Conservation (phyloP, 805 yeast species). For the Yamadazyma ubonensis region DNA sequence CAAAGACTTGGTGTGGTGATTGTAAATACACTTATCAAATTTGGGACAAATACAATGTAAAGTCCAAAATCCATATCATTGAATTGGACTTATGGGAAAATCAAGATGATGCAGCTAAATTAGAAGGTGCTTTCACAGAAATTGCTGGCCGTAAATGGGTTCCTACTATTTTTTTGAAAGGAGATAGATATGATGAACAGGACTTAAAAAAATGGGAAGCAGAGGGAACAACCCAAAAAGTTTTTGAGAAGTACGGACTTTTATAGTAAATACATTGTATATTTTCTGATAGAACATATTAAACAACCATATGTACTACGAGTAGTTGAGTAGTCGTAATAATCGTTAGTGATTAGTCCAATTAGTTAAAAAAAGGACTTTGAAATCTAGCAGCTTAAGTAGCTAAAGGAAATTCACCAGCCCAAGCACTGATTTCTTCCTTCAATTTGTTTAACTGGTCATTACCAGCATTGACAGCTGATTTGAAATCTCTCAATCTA, state of each 20-base stretch:
- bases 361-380: slow-evolving; percentile 5
- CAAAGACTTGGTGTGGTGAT: slow-evolving; percentile 80
- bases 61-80: slow-evolving; percentile 49
- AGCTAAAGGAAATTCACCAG: slow-evolving; percentile 73
- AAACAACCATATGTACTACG: slow-evolving; percentile 9
- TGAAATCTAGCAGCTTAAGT: background rate
- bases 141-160: slow-evolving; percentile 65
- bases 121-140: slow-evolving; percentile 57
- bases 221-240: slow-evolving; percentile 29
- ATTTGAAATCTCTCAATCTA: slow-evolving; percentile 94
- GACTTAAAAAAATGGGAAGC: slow-evolving; percentile 42
- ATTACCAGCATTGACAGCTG: slow-evolving; percentile 68
- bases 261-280: slow-evolving; percentile 8
- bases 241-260: slow-evolving; percentile 29
- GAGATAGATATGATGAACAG: slow-evolving; percentile 57
- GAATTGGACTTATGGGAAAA: slow-evolving; percentile 57
- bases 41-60: slow-evolving; percentile 53
- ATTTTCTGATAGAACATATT: slow-evolving; percentile 5
- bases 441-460: slow-evolving; percentile 62
- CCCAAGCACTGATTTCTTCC: slow-evolving; percentile 85
- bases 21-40: slow-evolving; percentile 61
- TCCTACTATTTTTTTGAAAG: slow-evolving; percentile 64
- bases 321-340: slow-evolving; percentile 13
- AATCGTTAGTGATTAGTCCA: slow-evolving; percentile 8
- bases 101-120: slow-evolving; percentile 47